A percentile compares a stretch with the other conserved stretches of the same genome.
Conservation (phyloP, 371 early-diverging fungal genomes). For the Lichtheimia corymbifera region DNA sequence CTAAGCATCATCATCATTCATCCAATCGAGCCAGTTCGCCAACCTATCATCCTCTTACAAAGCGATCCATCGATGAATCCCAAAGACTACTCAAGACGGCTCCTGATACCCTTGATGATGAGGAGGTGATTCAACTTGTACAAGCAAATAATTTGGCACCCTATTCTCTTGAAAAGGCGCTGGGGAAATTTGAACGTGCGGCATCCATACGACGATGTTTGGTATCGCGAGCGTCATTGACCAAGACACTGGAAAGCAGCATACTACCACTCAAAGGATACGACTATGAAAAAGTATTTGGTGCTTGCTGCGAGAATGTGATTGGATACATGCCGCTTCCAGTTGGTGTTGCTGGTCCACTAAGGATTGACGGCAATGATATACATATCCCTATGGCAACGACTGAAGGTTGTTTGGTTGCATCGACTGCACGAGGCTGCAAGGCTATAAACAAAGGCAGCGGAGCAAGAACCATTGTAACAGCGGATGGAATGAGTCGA, state of each 20-base stretch:
- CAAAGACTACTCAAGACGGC: conserved; percentile 49
- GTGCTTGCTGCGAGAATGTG: conserved; percentile 96
- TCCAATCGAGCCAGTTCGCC: conserved; percentile 15
- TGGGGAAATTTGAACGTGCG: conserved; percentile 78
- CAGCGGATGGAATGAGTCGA: conserved; percentile 92
- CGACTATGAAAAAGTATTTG: conserved; percentile 87
- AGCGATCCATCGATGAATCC: conserved; percentile 58
- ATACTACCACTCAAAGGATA: conserved; percentile 79
- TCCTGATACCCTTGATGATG: conserved; percentile 58
- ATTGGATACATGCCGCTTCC: conserved; percentile 94
- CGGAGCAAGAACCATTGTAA: conserved; percentile 83
- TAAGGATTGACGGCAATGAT: conserved; percentile 76
- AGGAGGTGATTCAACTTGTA: conserved; percentile 75
- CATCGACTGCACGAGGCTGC: conserved; percentile 93
- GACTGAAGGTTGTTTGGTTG: conserved; percentile 94
- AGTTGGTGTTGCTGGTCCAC: conserved; percentile 88
- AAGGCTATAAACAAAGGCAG: conserved; percentile 91
- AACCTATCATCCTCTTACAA: conserved; percentile 9
- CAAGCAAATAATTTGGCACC: conserved; percentile 73
- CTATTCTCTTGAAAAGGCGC: conserved; percentile 83
- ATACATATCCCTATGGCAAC: conserved; percentile 95
- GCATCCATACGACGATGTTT: conserved; percentile 80
- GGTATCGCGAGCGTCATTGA: conserved; percentile 65
- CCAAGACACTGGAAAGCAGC: conserved; percentile 64
- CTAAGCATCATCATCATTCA: background rate